phyloP scores from a whole-genome alignment of 1,139 yeast genomes.

The Hanseniaspora gamundiae region DNA sequence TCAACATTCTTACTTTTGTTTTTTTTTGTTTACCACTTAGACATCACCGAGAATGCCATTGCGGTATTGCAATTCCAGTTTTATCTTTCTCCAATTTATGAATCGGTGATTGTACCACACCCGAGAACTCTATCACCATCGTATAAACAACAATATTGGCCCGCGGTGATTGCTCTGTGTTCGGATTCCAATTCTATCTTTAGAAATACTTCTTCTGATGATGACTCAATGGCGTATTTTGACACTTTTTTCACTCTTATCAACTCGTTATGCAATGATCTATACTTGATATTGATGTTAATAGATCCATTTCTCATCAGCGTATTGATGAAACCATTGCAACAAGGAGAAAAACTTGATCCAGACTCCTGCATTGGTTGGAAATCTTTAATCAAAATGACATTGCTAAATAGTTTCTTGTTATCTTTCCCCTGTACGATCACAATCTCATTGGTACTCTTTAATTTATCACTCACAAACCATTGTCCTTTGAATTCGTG shows the following conservation, averaged over 20 bases:
- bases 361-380: not conserved
- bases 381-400: constrained; percentile 29
- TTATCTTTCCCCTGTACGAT: constrained; percentile 69
- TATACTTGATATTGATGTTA: constrained; percentile 41
- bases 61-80: too few relatives aligned
- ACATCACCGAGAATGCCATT: too few relatives aligned
- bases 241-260: not conserved
- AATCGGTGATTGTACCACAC: constrained; percentile 42
- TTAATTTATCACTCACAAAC: constrained; percentile 69
- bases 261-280: constrained; percentile 55
- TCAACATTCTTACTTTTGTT: too few relatives aligned
- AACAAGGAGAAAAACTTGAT: constrained; percentile 5
- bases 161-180: constrained; percentile 77
- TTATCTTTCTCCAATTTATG: not conserved
- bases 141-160: constrained; percentile 74
- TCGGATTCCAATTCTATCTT: constrained; percentile 30
- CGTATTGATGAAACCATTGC: constrained; percentile 10
- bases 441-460: constrained; percentile 54
- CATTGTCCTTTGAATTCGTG: constrained; percentile 73
- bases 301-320: constrained; percentile 12
- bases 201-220: constrained; percentile 8
- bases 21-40: too few relatives aligned
- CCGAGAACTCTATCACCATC: constrained; percentile 60
- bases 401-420: constrained; percentile 39
- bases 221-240: too few relatives aligned